phyloP scores from a whole-genome alignment of 2,329 filamentous ascomycete species.

The Fusarium newnesense region DNA sequence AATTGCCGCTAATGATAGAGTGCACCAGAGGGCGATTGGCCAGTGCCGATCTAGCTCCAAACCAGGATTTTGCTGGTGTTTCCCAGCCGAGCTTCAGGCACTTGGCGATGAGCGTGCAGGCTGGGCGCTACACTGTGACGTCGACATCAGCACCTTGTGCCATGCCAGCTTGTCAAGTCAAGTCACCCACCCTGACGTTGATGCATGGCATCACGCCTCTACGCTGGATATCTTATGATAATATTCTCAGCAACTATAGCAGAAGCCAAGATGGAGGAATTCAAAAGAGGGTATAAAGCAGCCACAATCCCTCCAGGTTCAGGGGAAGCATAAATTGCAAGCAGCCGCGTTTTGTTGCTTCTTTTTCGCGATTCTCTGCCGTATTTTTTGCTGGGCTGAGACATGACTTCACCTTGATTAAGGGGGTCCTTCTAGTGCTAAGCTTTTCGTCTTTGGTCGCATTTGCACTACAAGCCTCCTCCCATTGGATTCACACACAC shows the following conservation, averaged over 20 bases:
- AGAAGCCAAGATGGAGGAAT: not conserved
- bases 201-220: slow-evolving; percentile 10
- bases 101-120: slow-evolving; percentile 35
- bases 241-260: not conserved
- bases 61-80: slow-evolving; percentile 31
- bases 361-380: not conserved
- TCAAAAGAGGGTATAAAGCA: not conserved
- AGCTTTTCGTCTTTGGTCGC: slow-evolving; percentile 21
- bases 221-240: not conserved
- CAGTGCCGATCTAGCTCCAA: slow-evolving; percentile 31
- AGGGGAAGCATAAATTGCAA: not conserved
- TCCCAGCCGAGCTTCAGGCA: slow-evolving; percentile 31
- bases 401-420: slow-evolving; percentile 45
- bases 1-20: slow-evolving; percentile 17
- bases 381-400: slow-evolving; percentile 36
- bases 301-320: not conserved
- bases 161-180: slow-evolving; percentile 15
- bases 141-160: slow-evolving; percentile 35
- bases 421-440: slow-evolving; percentile 29
- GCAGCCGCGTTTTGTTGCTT: slow-evolving; percentile 3
- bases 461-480: slow-evolving; percentile 13
- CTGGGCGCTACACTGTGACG: slow-evolving; percentile 37
- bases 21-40: slow-evolving; percentile 11
- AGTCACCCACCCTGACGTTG: slow-evolving; percentile 9
- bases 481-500: slow-evolving; percentile 5